Base-by-base conservation (phyloP, 1,139 yeast genomes). In the Pneumocystis sp. region DNA sequence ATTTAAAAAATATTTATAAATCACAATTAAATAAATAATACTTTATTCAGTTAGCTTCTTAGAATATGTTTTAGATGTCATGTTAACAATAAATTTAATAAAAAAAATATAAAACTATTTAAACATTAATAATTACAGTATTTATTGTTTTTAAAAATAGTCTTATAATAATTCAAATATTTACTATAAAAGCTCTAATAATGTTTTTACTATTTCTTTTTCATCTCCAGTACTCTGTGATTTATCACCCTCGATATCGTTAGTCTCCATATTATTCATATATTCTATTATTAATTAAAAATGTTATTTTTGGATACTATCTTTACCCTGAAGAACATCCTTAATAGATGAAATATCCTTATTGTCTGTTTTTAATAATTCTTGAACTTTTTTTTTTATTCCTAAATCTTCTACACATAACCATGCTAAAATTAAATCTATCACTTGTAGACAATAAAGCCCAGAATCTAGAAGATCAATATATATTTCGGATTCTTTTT, bases 401-500 rank as follows among this genome's bases (percentile, higher is more conserved):
- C 61, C 44, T 12, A 25, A 68, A 39, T 71, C 73, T 34, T 74
- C 76, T 15, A 70, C 70, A 29, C 68, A 31, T n/a, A 74, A 67
- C 76, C 76, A 74, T 0, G 71, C 72, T n/a, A 74, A 65, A 10
- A 73, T 68, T 3, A 67, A 64, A 62, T 72, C 74, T 17, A 71
- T 67, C 37, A 68, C 64, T 50, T 70, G 71, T 42, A 72, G 65
- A 7, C 67, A 61, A 35, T 68, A 70, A n/a, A 70, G 67, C 3
- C 75, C 76, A 0, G 69, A 70, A n/a, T 70, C 74, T 61, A 69
- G 66, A 61, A 71, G 67, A n/a, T 63, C 67, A 15, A 70, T 64
- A 61, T 71, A 70, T 66, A 68, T 66, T 44, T 68, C 70, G 4
- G 71, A 66, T 42, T 70, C 69, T 6, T 64, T 63, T n/a, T 67